phyloP scores from a whole-genome alignment of 208 protist genomes.

The Vickermania ingenoplastis region DNA sequence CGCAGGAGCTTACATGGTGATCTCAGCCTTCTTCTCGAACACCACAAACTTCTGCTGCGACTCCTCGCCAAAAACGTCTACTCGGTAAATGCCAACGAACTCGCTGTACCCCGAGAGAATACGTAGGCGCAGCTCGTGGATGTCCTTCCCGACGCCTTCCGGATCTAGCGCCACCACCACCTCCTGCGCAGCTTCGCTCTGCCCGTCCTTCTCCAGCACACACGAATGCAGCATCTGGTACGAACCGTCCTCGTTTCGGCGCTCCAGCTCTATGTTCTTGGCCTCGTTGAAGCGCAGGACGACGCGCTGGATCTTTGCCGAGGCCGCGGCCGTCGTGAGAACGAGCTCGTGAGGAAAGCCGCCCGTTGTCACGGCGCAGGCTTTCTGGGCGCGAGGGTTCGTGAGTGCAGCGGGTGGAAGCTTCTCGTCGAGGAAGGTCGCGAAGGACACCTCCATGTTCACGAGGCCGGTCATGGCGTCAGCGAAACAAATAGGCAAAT shows the following conservation, averaged over 20 bases:
- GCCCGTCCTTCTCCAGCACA: neutral
- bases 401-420: conserved; percentile 27
- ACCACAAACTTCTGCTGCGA: conserved; percentile 79
- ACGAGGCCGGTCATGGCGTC: conserved; percentile 11
- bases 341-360: conserved; percentile 77
- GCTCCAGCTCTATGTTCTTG: conserved; percentile 57
- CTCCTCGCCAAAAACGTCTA: conserved; percentile 67
- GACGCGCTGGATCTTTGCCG: conserved; percentile 43
- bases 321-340: conserved; percentile 43
- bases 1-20: conserved; percentile 69
- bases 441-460: conserved; percentile 48
- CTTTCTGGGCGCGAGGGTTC: conserved; percentile 17
- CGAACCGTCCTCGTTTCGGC: neutral
- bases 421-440: conserved; percentile 69
- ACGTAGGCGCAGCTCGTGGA: conserved; percentile 41
- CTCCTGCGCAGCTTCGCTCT: conserved; percentile 18
- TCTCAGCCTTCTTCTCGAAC: conserved; percentile 62
- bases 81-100: conserved; percentile 63
- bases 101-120: conserved; percentile 72
- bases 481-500: too few relatives aligned
- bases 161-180: conserved; percentile 57
- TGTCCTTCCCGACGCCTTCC: conserved; percentile 31
- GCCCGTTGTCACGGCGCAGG: conserved; percentile 77
- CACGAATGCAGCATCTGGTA: conserved; percentile 3
- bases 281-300: conserved; percentile 54